Conservation (phyloP, 2,329 filamentous ascomycete species). For the Ophiostoma tasmaniense region DNA sequence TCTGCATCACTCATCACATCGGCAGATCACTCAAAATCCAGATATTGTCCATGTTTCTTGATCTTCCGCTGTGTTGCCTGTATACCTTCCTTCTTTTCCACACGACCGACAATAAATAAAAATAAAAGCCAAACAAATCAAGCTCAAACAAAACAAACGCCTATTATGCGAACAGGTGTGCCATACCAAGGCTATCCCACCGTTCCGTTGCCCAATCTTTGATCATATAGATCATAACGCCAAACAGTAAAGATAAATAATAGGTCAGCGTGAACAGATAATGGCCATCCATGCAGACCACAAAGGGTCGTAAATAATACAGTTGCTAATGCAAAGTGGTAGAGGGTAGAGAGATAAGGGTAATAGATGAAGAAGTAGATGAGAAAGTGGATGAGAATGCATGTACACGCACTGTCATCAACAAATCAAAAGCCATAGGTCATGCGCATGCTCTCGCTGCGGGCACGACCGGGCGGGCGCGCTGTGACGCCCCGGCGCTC, state of each 20-base stretch:
- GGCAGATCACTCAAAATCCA: too few species aligned
- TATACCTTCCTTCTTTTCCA: background rate
- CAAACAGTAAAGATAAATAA: background rate
- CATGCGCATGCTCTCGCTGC: slow-evolving; percentile 20
- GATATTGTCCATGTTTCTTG: background rate
- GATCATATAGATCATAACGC: background rate
- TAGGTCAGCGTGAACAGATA: background rate
- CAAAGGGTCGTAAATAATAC: background rate
- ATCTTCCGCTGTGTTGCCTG: background rate
- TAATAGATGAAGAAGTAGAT: background rate
- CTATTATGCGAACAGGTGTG: slow-evolving; percentile 1
- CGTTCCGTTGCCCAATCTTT: slow-evolving; percentile 5
- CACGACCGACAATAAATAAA: background rate
- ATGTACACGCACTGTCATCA: background rate
- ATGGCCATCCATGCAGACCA: background rate
- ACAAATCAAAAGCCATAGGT: background rate
- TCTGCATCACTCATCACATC: too few species aligned
- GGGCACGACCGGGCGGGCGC: slow-evolving; percentile 12
- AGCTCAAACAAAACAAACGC: background rate
- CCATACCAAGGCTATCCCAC: background rate
- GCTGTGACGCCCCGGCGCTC: slow-evolving; percentile 24
- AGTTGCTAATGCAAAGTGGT: background rate
- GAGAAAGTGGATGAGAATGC: background rate
- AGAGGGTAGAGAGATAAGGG: background rate
- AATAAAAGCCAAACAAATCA: background rate